phyloP scores from a whole-genome alignment of 805 yeast genomes.

The Schizosaccharomyces octosporus region DNA sequence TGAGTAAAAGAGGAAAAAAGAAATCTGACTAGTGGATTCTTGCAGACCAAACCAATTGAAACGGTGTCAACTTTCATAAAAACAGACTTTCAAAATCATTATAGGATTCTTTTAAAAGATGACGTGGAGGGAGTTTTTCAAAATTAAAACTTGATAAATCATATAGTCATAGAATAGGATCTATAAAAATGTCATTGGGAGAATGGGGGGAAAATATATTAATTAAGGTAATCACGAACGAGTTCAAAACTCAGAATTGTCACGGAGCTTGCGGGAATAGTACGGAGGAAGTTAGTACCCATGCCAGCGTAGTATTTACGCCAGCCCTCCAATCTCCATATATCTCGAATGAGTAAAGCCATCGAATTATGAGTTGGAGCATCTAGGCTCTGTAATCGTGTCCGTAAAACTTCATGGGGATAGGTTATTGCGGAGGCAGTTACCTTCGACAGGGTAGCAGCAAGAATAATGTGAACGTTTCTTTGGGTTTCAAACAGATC shows the following conservation, averaged over 20 bases:
- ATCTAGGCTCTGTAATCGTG: constrained; percentile 53
- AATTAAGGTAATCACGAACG: constrained; percentile 9
- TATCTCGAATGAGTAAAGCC: constrained; percentile 9
- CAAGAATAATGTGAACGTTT: constrained; percentile 19
- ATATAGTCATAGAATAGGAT: background rate
- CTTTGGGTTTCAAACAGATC: constrained; percentile 5
- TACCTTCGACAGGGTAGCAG: constrained; percentile 65
- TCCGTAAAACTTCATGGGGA: constrained; percentile 83
- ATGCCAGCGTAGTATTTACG: constrained; percentile 78
- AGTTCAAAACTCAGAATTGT: constrained; percentile 73
- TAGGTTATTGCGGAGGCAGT: constrained; percentile 69
- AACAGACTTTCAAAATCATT: too few relatives aligned
- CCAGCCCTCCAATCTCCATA: constrained; percentile 44
- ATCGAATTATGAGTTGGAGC: background rate
- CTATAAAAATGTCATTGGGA: background rate
- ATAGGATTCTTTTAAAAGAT: too few relatives aligned
- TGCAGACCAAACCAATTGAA: too few relatives aligned
- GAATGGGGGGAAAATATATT: background rate
- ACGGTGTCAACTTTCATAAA: too few relatives aligned
- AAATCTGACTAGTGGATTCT: too few relatives aligned
- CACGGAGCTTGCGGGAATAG: constrained; percentile 89
- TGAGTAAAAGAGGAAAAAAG: too few relatives aligned
- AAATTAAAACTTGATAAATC: too few relatives aligned
- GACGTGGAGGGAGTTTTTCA: too few relatives aligned
- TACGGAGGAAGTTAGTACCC: constrained; percentile 59